Percentiles rank a stretch among this genome's conserved stretches.
Conservation (phyloP, 1,139 yeast genomes). For the Tardiomyces depauwii region DNA sequence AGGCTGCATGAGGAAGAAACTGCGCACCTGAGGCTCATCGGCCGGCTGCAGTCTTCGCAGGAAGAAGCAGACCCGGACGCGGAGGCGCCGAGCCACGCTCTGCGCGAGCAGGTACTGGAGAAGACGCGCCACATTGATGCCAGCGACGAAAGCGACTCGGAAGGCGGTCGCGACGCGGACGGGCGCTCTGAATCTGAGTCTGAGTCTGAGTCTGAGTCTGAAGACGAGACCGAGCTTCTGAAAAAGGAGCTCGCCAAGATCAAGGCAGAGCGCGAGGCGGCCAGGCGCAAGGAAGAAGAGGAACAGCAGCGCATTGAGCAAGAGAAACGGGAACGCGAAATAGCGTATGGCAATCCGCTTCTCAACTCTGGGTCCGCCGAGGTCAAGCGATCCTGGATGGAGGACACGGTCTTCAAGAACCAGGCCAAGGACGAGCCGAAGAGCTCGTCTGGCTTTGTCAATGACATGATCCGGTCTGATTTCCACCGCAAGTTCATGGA, state of each 20-base stretch:
- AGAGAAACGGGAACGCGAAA: slow-evolving; percentile 26
- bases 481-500: slow-evolving; percentile 62
- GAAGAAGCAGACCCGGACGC: no score
- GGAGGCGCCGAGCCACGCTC: background rate
- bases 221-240: slow-evolving; percentile 25
- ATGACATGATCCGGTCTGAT: slow-evolving; percentile 57
- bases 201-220: background rate
- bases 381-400: slow-evolving; percentile 33
- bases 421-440: slow-evolving; percentile 22
- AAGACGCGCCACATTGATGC: background rate
- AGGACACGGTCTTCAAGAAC: slow-evolving; percentile 36
- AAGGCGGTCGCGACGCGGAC: background rate
- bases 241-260: slow-evolving; percentile 40
- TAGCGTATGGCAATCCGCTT: slow-evolving; percentile 36
- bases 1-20: background rate
- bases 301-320: slow-evolving; percentile 21
- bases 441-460: slow-evolving; percentile 33
- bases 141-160: background rate
- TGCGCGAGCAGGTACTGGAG: background rate
- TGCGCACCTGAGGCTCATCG: background rate
- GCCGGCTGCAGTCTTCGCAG: background rate
- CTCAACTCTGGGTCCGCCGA: slow-evolving; percentile 18
- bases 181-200: background rate
- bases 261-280: background rate
- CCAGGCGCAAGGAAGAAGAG: slow-evolving; percentile 21